Conservation (phyloP, 1,284 basidiomycete species). For the Cryptococcus neoformans region DNA sequence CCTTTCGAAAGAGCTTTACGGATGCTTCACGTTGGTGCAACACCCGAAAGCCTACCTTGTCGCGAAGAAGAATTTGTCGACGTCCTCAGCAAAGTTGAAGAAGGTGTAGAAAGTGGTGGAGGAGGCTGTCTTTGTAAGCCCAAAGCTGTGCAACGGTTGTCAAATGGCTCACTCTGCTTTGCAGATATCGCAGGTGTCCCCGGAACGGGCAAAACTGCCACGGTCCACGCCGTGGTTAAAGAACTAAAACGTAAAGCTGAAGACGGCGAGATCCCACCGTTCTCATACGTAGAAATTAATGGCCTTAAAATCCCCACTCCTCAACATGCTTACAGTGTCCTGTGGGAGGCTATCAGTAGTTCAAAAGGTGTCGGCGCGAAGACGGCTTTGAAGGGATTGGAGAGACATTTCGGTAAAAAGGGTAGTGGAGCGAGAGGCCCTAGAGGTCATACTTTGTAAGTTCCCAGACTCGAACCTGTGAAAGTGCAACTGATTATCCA, state of each 20-base stretch:
- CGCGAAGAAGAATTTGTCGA: constrained; percentile 81
- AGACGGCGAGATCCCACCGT: constrained; percentile 79
- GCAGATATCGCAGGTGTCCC: constrained; percentile 95
- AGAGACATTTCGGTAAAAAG: constrained; percentile 46
- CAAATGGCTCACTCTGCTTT: constrained; percentile 4
- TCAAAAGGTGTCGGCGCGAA: constrained; percentile 58
- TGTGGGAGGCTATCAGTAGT: constrained; percentile 85
- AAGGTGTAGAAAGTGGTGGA: constrained; percentile 84
- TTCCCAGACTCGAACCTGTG: not conserved
- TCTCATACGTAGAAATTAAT: constrained; percentile 98
- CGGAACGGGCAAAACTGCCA: constrained; percentile 98
- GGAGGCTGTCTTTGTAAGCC: constrained; percentile 91
- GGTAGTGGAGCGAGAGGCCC: constrained; percentile 44
- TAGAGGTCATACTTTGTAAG: constrained; percentile 49
- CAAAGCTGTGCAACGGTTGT: not conserved
- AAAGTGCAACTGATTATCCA: not conserved
- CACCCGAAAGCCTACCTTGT: constrained; percentile 87
- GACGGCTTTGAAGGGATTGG: constrained; percentile 47
- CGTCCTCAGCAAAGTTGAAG: constrained; percentile 74
- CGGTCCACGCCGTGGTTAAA: constrained; percentile 85
- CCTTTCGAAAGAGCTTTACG: constrained; percentile 82
- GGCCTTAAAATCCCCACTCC: constrained; percentile 90
- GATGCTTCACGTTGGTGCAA: constrained; percentile 86
- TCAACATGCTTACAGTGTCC: constrained; percentile 75
- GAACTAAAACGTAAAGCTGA: constrained; percentile 84